Conservation (phyloP, 768 basidiomycete species). For the Lepiota venenata region DNA sequence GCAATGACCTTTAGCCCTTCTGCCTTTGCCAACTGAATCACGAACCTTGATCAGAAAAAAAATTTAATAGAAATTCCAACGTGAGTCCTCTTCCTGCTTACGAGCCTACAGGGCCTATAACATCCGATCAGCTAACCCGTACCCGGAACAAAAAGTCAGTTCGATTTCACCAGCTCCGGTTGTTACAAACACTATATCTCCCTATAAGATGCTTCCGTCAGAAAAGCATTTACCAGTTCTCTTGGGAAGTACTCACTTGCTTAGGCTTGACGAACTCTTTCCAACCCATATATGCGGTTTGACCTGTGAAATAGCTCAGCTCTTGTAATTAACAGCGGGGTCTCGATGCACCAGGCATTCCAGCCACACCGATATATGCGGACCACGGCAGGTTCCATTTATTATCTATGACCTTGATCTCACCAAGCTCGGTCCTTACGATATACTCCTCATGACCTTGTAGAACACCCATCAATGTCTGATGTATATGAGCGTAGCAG, state of each 20-base stretch:
- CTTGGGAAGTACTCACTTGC: conserved; percentile 20
- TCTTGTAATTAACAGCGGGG: too few relatives aligned
- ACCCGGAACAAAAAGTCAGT: conserved; percentile 21
- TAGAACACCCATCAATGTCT: too few relatives aligned
- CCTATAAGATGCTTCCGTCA: conserved; percentile 11
- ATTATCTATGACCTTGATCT: conserved; percentile 27
- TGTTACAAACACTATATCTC: background rate
- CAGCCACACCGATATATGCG: conserved; percentile 33
- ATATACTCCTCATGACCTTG: conserved; percentile 33
- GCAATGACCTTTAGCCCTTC: conserved; percentile 53
- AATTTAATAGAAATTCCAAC: background rate
- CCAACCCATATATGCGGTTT: conserved; percentile 30
- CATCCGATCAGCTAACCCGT: background rate
- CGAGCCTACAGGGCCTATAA: conserved; percentile 24
- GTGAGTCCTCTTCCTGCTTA: conserved; percentile 8
- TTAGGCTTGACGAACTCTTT: conserved; percentile 25
- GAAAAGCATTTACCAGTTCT: too few relatives aligned
- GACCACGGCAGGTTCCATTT: conserved; percentile 38
- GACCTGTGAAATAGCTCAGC: conserved; percentile 13
- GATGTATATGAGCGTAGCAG: too few relatives aligned
- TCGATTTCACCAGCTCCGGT: too few relatives aligned
- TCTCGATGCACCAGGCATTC: conserved; percentile 21
- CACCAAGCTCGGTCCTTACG: conserved; percentile 14
- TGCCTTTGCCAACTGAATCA: conserved; percentile 35
- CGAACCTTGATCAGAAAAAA: conserved; percentile 17